Evolutionary conservation across 2,329 filamentous ascomycete species (phyloP), one percentile per base, ranked within the genome.

Genomic region (Cladosporium velox): DNA sequence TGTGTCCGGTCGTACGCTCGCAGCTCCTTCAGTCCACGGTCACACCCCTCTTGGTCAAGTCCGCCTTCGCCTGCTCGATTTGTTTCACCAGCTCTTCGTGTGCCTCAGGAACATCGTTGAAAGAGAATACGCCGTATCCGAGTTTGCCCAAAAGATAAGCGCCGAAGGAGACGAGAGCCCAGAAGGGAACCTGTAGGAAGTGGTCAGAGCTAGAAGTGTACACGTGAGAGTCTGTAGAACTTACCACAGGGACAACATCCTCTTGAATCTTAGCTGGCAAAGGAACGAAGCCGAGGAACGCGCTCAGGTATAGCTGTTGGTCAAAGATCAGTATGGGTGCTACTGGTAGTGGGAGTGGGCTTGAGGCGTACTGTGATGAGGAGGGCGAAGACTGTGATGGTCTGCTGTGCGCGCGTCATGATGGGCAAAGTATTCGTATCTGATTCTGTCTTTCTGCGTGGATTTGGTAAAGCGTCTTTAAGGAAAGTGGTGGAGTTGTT

Each of bases 71-170:
- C 78, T 88, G 72, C 69, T 92, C 86, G 76, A 96, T 95, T 81
- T 98, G 91, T 73, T 82, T 84, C 85, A 95, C 92, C 73, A 99
- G 83, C 81, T 97, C 93, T 77, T 89, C 87, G 80, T 98, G 91
- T 62, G 95, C 95, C 68, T 92, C 87, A 64, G 94, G 93, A 59
- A 96, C 92, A 80, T 98, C 93, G 84, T 97, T 95, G 86, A 99
- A 99, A 66, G 92, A 97, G 77, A 97, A 85, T 73, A 99, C 91
- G 70, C 95, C 95, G 83, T 88, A 91, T 74, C 95, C 95, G 69
- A 99, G 90, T 73, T 92, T 92, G 82, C 90, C 92, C 70, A 99
- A 90, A 24, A 99, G 89, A 81, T 93, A 93, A 69, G 93, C 91
- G 79, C 93, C 95, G 77, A 98, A 93, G 26, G 91, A 89, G 71